Evolutionary conservation across 2,329 filamentous ascomycete species (phyloP).

Genomic region (Colletotrichum destructivum): DNA sequence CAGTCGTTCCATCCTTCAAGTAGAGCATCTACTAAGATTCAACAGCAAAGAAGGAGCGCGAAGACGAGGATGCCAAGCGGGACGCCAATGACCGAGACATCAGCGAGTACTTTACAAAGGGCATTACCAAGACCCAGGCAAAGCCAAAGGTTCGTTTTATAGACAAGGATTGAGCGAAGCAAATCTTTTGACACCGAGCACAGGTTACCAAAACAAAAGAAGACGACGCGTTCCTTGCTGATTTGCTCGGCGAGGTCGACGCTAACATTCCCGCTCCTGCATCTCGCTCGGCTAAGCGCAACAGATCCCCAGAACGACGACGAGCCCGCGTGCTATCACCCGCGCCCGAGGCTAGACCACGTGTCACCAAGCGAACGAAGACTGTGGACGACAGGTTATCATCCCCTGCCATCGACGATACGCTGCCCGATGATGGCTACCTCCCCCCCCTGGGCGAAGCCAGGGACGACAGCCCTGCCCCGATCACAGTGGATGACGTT

Average conservation of each 20-base stretch:
- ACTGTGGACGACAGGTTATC: slow-evolving; percentile 64
- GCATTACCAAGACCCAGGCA: slow-evolving; percentile 73
- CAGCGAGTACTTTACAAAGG: slow-evolving; percentile 93
- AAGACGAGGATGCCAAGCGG: slow-evolving; percentile 87
- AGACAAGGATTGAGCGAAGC: background rate
- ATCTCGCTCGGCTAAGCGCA: slow-evolving; percentile 71
- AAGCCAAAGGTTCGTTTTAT: slow-evolving; percentile 82
- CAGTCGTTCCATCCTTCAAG: background rate
- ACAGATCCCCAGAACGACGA: slow-evolving; percentile 82
- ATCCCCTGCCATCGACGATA: slow-evolving; percentile 67
- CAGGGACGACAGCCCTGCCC: slow-evolving; percentile 72
- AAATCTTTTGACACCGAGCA: background rate
- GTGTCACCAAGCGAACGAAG: slow-evolving; percentile 70
- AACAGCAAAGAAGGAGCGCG: slow-evolving; percentile 86
- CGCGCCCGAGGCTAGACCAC: slow-evolving; percentile 68
- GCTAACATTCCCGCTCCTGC: slow-evolving; percentile 74
- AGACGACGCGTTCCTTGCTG: slow-evolving; percentile 89
- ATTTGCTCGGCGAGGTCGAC: slow-evolving; percentile 90
- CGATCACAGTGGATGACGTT: slow-evolving; percentile 60
- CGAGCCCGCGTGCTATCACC: slow-evolving; percentile 88
- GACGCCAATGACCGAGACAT: slow-evolving; percentile 94
- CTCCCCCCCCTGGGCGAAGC: slow-evolving; percentile 58
- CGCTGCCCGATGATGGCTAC: slow-evolving; percentile 67
- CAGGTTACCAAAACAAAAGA: slow-evolving; percentile 85
- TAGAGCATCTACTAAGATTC: slow-evolving; percentile 20